Evolutionary conservation across 352 stramenopile genomes (phyloP).

Genomic region (Globisporangium paddicum): DNA sequence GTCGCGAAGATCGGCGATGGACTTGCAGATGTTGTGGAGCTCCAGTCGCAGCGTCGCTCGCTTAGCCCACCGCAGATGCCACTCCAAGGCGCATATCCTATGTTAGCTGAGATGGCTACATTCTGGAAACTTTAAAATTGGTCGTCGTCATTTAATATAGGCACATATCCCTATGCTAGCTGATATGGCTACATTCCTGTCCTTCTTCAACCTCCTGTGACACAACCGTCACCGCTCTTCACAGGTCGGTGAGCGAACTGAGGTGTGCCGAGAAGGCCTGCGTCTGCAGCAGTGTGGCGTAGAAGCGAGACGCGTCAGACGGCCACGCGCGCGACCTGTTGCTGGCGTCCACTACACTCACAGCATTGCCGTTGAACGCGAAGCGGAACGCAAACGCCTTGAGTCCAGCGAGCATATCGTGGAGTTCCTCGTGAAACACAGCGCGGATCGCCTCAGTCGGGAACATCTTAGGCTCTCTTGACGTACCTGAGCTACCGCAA

Average conservation of each 20-base stretch:
- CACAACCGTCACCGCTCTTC: not conserved
- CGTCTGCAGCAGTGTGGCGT: slow-evolving; percentile 42
- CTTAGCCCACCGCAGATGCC: no score
- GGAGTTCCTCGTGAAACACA: slow-evolving; percentile 37
- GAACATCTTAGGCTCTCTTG: slow-evolving; percentile 10
- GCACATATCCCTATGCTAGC: no score
- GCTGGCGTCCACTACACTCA: slow-evolving; percentile 47
- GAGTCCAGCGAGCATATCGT: slow-evolving; percentile 34
- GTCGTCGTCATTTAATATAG: no score
- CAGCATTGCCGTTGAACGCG: slow-evolving; percentile 25
- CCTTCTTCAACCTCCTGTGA: no score
- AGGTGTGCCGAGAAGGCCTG: slow-evolving; percentile 57
- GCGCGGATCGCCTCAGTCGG: slow-evolving; percentile 21
- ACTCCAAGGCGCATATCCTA: no score
- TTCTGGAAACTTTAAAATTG: no score
- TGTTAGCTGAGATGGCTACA: no score
- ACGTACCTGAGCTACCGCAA: not conserved
- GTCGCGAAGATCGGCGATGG: no score
- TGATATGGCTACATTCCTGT: no score
- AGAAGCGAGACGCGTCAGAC: slow-evolving; percentile 34
- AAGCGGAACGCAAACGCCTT: slow-evolving; percentile 66
- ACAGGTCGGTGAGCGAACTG: slow-evolving; percentile 6
- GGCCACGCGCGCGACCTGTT: slow-evolving; percentile 31
- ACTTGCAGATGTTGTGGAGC: no score
- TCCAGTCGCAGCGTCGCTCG: no score